Percentiles rank a stretch among this genome's conserved stretches.
Conservation (phyloP, 257 asterid species). For the Solanum infundibuliforme region DNA sequence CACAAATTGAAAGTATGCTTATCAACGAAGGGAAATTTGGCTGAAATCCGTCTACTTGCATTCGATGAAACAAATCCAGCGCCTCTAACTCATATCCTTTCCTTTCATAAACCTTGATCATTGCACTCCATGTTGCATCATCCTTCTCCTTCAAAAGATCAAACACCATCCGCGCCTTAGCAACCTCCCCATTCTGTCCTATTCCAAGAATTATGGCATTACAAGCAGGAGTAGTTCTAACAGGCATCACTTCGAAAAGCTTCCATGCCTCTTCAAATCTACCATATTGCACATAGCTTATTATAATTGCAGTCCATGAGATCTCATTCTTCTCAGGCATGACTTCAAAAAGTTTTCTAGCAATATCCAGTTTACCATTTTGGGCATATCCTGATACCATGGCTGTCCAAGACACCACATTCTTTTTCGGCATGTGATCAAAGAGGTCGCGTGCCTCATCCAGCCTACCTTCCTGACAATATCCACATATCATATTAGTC, state of each 20-base stretch:
- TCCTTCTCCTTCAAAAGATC: slow-evolving; percentile 50
- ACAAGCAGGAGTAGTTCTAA: slow-evolving; percentile 38
- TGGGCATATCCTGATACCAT: slow-evolving; percentile 65
- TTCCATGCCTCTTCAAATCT: slow-evolving; percentile 52
- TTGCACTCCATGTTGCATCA: slow-evolving; percentile 58
- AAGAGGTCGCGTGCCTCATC: slow-evolving; percentile 60
- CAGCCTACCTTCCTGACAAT: slow-evolving; percentile 50
- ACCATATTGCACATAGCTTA: slow-evolving; percentile 48
- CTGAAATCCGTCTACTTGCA: slow-evolving; percentile 43
- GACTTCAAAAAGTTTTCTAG: slow-evolving; percentile 72
- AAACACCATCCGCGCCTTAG: slow-evolving; percentile 40
- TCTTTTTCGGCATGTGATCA: slow-evolving; percentile 37
- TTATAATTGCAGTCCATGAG: slow-evolving; percentile 72
- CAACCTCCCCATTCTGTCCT: slow-evolving; percentile 41
- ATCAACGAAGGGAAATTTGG: slow-evolving; percentile 49
- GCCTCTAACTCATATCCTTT: slow-evolving; percentile 57
- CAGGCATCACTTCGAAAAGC: slow-evolving; percentile 50
- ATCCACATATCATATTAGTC: slow-evolving; percentile 68
- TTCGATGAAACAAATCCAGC: slow-evolving; percentile 36
- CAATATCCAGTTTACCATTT: slow-evolving; percentile 54
- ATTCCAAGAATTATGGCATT: slow-evolving; percentile 50
- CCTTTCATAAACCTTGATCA: slow-evolving; percentile 57
- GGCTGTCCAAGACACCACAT: slow-evolving; percentile 67
- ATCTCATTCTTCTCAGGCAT: slow-evolving; percentile 74
- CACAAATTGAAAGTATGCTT: slow-evolving; percentile 59